These are phyloP conservation scores for Coccomyxa sp. DNA, from an alignment of 139 green algal species.

Conservation along the genomic window DNA sequence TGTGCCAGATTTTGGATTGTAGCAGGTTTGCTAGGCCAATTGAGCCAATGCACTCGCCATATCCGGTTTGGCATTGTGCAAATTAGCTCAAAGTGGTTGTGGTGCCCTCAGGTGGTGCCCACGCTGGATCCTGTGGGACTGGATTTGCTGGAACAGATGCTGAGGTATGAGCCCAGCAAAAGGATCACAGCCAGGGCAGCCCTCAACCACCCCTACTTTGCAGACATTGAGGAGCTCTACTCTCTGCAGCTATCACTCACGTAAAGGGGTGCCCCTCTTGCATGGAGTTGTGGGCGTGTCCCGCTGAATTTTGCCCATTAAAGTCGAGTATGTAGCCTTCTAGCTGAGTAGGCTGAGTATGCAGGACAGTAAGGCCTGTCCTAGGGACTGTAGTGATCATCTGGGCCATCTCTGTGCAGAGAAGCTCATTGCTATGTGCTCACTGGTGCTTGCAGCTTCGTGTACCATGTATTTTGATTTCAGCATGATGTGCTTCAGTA, in stretches of 20 bases:
- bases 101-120: slow-evolving; percentile 44
- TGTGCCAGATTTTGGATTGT: not conserved
- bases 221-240: slow-evolving; percentile 34
- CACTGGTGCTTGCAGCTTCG: too few species aligned
- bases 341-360: too few species aligned
- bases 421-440: too few species aligned
- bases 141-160: slow-evolving; percentile 71
- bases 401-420: too few species aligned
- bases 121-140: slow-evolving; percentile 54
- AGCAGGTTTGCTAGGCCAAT: not conserved
- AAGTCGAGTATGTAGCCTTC: too few species aligned
- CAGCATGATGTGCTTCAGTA: too few species aligned
- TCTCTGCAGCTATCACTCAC: slow-evolving; percentile 4
- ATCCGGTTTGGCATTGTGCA: not conserved
- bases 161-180: slow-evolving; percentile 41
- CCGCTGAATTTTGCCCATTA: too few species aligned
- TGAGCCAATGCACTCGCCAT: not conserved
- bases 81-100: not conserved
- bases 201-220: slow-evolving; percentile 73
- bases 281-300: not conserved
- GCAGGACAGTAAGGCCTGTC: too few species aligned
- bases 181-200: slow-evolving; percentile 62
- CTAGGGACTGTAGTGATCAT: too few species aligned
- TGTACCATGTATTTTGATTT: too few species aligned
- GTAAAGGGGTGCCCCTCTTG: not conserved